Evolutionary conservation across 257 asterid species (phyloP).

Genomic region (Solanum tarapatanum): DNA sequence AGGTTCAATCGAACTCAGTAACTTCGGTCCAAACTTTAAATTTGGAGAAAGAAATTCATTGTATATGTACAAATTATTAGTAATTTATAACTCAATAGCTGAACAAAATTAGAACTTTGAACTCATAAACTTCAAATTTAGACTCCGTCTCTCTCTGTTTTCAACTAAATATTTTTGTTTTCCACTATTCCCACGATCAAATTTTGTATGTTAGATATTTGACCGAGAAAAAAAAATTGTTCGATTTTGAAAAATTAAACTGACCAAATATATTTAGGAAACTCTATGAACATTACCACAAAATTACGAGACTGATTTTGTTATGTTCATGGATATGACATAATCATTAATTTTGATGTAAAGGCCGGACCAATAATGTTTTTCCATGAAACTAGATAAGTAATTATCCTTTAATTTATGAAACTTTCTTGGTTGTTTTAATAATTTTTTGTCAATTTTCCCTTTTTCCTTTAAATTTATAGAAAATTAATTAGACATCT

Average conservation of each 20-base stretch:
- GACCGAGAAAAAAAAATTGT: not conserved
- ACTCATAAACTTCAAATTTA: not conserved
- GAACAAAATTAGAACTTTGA: accelerated
- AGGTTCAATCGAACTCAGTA: not conserved
- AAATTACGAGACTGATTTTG: too few species aligned
- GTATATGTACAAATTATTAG: not conserved
- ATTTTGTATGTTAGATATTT: too few species aligned
- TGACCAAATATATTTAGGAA: not conserved
- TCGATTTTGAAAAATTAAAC: not conserved
- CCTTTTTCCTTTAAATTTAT: not conserved
- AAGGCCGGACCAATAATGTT: too few species aligned
- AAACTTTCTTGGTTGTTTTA: not conserved
- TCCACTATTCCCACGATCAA: not conserved
- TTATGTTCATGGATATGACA: not conserved
- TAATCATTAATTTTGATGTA: too few species aligned
- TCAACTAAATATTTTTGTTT: too few species aligned
- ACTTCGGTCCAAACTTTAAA: accelerated
- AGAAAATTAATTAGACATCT: not conserved
- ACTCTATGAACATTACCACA: not conserved
- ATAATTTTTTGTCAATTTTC: too few species aligned
- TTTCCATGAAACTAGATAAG: too few species aligned
- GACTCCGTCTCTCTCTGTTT: not conserved
- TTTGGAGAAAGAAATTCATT: not conserved
- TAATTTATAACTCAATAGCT: not conserved
- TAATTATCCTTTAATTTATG: not conserved